Evolutionary conservation across 768 basidiomycete species (phyloP).

Genomic region (Leccinum barrowsii): DNA sequence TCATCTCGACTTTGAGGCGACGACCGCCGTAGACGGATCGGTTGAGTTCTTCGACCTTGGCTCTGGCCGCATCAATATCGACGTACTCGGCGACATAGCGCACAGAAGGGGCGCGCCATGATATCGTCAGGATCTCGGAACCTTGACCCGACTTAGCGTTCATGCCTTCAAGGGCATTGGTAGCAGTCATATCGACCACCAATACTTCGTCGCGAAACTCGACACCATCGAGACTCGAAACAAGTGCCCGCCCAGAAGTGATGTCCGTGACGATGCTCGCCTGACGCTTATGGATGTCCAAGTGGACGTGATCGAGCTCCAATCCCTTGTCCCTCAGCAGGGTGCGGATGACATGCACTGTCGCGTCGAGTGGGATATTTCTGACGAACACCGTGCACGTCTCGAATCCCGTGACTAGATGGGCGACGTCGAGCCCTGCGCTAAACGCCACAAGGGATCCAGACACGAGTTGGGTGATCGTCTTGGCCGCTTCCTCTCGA

Average conservation of each 20-base stretch:
- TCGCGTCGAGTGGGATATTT: constrained; percentile 42
- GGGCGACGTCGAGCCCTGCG: constrained; percentile 44
- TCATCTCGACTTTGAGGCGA: constrained; percentile 45
- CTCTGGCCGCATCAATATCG: constrained; percentile 15
- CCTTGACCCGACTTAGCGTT: constrained; percentile 31
- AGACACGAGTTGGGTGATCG: constrained; percentile 40
- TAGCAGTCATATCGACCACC: constrained; percentile 40
- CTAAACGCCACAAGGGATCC: constrained; percentile 48
- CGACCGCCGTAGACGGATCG: constrained; percentile 36
- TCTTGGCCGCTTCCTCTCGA: constrained; percentile 40
- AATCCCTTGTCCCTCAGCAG: constrained; percentile 45
- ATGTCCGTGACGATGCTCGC: constrained; percentile 43
- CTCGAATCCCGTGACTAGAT: constrained; percentile 49
- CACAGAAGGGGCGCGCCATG: constrained; percentile 49
- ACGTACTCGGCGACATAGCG: constrained; percentile 44
- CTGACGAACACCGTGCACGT: constrained; percentile 45
- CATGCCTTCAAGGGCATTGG: constrained; percentile 42
- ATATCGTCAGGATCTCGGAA: constrained; percentile 42
- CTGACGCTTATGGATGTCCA: constrained; percentile 34
- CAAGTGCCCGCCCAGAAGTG: constrained; percentile 39
- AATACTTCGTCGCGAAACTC: constrained; percentile 44
- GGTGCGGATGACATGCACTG: constrained; percentile 36
- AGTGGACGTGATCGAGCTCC: constrained; percentile 30
- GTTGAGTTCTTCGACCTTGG: constrained; percentile 38
- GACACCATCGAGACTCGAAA: constrained; percentile 44